Base-by-base conservation (phyloP, 441 rosid species). In the Manihot esculenta region DNA sequence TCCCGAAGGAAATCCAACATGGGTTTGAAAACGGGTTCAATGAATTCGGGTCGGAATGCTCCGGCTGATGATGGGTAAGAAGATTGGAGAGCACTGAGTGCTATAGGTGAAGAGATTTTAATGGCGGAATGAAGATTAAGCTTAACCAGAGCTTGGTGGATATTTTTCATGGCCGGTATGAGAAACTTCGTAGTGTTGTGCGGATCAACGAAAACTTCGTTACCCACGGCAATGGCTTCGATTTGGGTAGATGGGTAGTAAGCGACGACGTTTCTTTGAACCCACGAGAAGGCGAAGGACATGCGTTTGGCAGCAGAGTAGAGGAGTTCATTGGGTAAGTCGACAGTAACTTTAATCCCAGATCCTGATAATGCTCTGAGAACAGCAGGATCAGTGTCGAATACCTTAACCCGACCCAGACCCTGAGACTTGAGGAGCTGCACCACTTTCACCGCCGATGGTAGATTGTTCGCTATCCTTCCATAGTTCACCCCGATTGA, bases 21-120 rank as follows among this genome's bases (percentile, higher is more conserved):
- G 7, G 97, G 97, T 68, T 75, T 79, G 30, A 92, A 83, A 21
- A 88, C 90, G 20, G 82, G 55, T 8, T 88, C 92, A 5, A 89
- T 24, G 1, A 92, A 77, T 44, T 89, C 92, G 20, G 87, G 78
- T 64, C 92, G 80, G 84, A 92, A 92, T 12, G 96, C 81, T 0
- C 97, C 96, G 5, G 94, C 84, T 0, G 97, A 92, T 6, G 96
- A 80, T 7, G 97, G 97, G 83, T 85, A 92, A 4, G 97, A 92
- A 71, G 75, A 73, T 59, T 86, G 90, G 0, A 92, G 78, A 0
- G 96, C 97, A 65, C 87, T 84, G 9, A 92, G 72, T 3, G 96
- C 97, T 17, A 92, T 77, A 4, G 97, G 97, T 1, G 97, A 88
- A 3, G 96, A 89, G 72, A 92, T 80, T 50, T 84, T 89, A 41